Evolutionary conservation across 2,329 filamentous ascomycete genomes (phyloP).

Genomic region (Apiospora phragmitis): DNA sequence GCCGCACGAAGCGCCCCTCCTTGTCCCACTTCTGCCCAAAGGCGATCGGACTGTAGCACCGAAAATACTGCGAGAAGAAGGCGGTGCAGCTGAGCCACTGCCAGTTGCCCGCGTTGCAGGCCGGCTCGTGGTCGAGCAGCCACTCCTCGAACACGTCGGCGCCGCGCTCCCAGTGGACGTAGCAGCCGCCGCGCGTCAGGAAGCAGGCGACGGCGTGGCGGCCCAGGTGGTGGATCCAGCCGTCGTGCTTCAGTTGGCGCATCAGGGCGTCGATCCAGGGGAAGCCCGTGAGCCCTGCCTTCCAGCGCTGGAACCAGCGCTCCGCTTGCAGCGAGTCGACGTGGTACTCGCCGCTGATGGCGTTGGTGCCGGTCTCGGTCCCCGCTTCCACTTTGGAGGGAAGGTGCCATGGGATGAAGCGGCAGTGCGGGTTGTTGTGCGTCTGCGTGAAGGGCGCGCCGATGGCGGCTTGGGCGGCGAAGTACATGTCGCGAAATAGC

Average conservation of each 20-base stretch:
- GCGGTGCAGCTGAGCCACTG: conserved; percentile 77
- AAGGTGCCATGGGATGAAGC: conserved; percentile 80
- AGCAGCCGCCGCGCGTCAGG: conserved; percentile 76
- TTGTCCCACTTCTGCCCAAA: conserved; percentile 79
- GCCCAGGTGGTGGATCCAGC: conserved; percentile 80
- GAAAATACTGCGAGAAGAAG: conserved; percentile 72
- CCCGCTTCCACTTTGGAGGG: conserved; percentile 56
- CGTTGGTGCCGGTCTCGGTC: conserved; percentile 40
- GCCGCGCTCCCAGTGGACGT: conserved; percentile 77
- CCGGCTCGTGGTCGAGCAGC: conserved; percentile 72
- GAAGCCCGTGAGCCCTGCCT: conserved; percentile 69
- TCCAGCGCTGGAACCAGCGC: conserved; percentile 68
- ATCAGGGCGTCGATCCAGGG: conserved; percentile 82
- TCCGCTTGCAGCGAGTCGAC: conserved; percentile 65
- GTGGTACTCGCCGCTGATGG: conserved; percentile 60
- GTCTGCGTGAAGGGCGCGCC: conserved; percentile 66
- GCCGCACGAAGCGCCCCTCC: conserved; percentile 62
- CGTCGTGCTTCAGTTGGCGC: conserved; percentile 70
- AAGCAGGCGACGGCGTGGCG: conserved; percentile 80
- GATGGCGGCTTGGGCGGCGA: conserved; percentile 70
- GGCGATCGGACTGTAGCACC: conserved; percentile 68
- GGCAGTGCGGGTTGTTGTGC: conserved; percentile 62
- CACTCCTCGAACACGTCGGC: conserved; percentile 77
- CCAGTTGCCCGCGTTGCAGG: conserved; percentile 76
- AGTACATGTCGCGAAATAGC: conserved; percentile 82